These are phyloP conservation scores for Pogostemon cablin DNA, from an alignment of 257 asterid species.

Conservation along the genomic window DNA sequence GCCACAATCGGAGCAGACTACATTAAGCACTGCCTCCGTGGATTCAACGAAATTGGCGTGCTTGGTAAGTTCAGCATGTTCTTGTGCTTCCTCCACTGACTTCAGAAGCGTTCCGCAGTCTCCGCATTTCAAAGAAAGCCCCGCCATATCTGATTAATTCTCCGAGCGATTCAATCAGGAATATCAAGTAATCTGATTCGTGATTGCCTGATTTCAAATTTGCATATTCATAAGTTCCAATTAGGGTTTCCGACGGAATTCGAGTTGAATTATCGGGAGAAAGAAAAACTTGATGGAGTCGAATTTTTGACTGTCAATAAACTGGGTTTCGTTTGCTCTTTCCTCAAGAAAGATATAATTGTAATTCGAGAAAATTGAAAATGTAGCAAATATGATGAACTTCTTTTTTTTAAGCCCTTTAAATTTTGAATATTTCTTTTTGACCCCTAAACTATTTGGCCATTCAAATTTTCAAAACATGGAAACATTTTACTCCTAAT, in stretches of 20 bases:
- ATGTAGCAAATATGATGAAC: too few relatives aligned
- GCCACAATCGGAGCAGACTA: slow-evolving; percentile 79
- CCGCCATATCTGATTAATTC: slow-evolving; percentile 60
- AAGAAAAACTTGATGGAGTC: background rate
- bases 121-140: slow-evolving; percentile 84
- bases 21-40: slow-evolving; percentile 81
- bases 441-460: too few relatives aligned
- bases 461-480: too few relatives aligned
- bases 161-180: slow-evolving; percentile 1
- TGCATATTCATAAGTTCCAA: background rate
- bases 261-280: slow-evolving; percentile 7
- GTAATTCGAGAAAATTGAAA: background rate
- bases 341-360: background rate
- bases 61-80: slow-evolving; percentile 87
- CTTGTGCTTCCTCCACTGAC: slow-evolving; percentile 97
- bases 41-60: slow-evolving; percentile 88
- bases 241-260: slow-evolving; percentile 25
- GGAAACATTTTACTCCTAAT: too few relatives aligned
- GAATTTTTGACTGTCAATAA: background rate
- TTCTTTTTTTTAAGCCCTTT: too few relatives aligned
- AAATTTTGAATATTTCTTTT: too few relatives aligned
- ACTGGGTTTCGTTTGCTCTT: background rate
- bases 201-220: slow-evolving; percentile 26
- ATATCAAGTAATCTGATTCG: background rate
- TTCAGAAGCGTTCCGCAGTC: slow-evolving; percentile 86